These are phyloP conservation scores for Telfairia occidentalis DNA, from an alignment of 331 rosid genomes.

Conservation along the genomic window DNA sequence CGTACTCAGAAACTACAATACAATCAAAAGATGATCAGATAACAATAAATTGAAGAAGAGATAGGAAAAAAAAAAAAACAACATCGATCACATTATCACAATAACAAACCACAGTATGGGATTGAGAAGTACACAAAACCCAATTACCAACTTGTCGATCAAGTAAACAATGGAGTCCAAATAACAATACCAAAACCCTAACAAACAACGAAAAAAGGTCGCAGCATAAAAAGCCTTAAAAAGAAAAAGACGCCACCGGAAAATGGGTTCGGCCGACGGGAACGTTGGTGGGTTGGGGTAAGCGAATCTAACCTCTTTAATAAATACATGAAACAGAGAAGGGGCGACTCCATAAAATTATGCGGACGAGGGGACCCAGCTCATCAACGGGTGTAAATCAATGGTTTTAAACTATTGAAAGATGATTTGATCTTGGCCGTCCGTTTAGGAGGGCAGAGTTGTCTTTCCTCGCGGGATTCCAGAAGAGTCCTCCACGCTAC, in stretches of 20 bases:
- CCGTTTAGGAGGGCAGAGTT: not conserved
- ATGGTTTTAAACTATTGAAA: not conserved
- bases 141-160: not conserved
- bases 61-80: not conserved
- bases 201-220: not conserved
- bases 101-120: not conserved
- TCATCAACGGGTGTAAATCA: not conserved
- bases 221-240: not conserved
- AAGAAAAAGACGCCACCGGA: not conserved
- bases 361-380: not conserved
- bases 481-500: not conserved
- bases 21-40: not conserved
- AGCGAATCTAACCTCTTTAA: not conserved
- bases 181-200: not conserved
- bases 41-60: not conserved
- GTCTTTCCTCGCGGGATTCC: not conserved
- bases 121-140: not conserved
- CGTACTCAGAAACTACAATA: not conserved
- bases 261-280: not conserved
- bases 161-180: not conserved
- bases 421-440: not conserved
- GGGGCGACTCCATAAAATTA: not conserved
- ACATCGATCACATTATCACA: not conserved
- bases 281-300: not conserved
- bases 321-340: not conserved